Evolutionary conservation across 2,329 filamentous ascomycete genomes (phyloP).

Genomic region (Sclerotinia trifoliorum): DNA sequence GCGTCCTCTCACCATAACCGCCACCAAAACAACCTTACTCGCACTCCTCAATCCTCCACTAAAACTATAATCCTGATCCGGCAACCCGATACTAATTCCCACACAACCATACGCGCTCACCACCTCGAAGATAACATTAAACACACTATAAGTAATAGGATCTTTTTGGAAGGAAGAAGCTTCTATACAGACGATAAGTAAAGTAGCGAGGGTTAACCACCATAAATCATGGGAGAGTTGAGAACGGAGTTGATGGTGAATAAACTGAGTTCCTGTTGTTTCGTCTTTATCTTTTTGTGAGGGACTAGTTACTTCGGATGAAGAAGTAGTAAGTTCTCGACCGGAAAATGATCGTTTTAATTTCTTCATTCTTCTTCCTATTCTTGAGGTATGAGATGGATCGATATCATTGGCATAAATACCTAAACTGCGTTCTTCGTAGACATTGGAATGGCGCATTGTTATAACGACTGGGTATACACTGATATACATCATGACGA

Average conservation of each 20-base stretch:
- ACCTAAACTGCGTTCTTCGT: slow-evolving; percentile 66
- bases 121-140: slow-evolving; percentile 60
- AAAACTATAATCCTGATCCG: slow-evolving; percentile 54
- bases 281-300: background rate
- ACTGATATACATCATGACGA: slow-evolving; percentile 67
- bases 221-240: slow-evolving; percentile 67
- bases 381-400: slow-evolving; percentile 6
- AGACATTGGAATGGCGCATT: slow-evolving; percentile 68
- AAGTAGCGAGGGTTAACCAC: slow-evolving; percentile 60
- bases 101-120: slow-evolving; percentile 60
- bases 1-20: slow-evolving; percentile 56
- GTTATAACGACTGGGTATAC: slow-evolving; percentile 62
- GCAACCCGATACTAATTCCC: slow-evolving; percentile 58
- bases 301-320: background rate
- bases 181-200: slow-evolving; percentile 61
- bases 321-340: slow-evolving; percentile 19
- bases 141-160: slow-evolving; percentile 54
- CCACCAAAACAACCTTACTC: slow-evolving; percentile 57
- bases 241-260: slow-evolving; percentile 53
- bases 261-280: slow-evolving; percentile 25
- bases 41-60: slow-evolving; percentile 53
- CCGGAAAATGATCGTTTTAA: background rate
- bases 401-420: slow-evolving; percentile 47
- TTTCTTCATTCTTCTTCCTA: slow-evolving; percentile 17
- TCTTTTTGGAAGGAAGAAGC: slow-evolving; percentile 52